These are phyloP conservation scores for Blastomyces gilchristii DNA, from an alignment of 2,329 filamentous ascomycete genomes.

Conservation along the genomic window DNA sequence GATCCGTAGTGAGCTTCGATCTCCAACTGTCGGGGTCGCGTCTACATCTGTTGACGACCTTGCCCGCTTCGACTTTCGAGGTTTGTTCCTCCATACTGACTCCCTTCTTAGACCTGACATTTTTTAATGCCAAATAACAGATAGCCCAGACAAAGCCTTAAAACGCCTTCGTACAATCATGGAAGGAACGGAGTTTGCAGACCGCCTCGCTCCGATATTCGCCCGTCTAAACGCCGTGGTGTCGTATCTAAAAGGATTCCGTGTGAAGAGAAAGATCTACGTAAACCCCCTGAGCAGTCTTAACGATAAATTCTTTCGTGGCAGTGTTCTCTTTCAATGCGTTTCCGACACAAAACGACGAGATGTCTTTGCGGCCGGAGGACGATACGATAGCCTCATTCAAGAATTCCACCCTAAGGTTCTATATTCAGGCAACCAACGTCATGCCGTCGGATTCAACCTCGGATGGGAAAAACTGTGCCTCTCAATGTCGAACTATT, in stretches of 20 bases:
- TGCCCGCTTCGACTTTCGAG: conserved; percentile 80
- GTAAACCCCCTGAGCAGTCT: conserved; percentile 76
- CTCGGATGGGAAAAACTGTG: conserved; percentile 77
- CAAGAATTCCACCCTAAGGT: conserved; percentile 67
- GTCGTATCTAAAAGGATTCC: conserved; percentile 64
- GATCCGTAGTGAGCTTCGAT: conserved; percentile 69
- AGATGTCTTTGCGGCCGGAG: conserved; percentile 85
- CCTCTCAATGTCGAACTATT: conserved; percentile 47
- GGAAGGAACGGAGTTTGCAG: conserved; percentile 43
- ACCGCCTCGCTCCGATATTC: conserved; percentile 48
- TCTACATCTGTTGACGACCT: conserved; percentile 87
- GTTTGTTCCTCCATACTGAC: conserved; percentile 30
- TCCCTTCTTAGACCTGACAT: conserved; percentile 30
- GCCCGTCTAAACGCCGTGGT: conserved; percentile 71
- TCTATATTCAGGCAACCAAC: conserved; percentile 51
- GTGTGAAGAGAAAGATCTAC: conserved; percentile 67
- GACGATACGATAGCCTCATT: conserved; percentile 83
- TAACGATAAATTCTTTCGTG: conserved; percentile 82
- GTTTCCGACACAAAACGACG: conserved; percentile 70
- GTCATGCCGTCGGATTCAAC: conserved; percentile 85
- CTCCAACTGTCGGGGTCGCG: conserved; percentile 69
- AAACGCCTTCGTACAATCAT: conserved; percentile 50
- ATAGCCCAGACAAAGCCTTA: conserved; percentile 61
- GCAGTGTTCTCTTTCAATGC: conserved; percentile 82
- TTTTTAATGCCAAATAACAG: conserved; percentile 49